A percentile compares a stretch with the other conserved stretches of the same genome.
Evolutionary conservation across 2,329 filamentous ascomycete genomes (phyloP).

Genomic region (Didymella lethalis): DNA sequence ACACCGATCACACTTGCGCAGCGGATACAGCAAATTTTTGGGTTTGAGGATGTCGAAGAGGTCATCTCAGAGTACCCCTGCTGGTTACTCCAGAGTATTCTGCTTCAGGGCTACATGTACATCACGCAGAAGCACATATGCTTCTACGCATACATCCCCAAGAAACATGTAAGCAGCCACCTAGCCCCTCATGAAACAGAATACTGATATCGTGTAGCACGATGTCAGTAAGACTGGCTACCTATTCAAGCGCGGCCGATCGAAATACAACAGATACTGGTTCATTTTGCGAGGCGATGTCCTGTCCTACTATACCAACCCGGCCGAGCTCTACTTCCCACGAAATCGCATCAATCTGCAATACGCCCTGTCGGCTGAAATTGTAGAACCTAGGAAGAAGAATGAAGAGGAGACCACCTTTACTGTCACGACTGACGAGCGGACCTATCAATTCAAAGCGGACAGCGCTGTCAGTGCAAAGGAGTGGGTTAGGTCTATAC

Average conservation of each 20-base stretch:
- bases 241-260: conserved; percentile 84
- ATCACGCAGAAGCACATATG: conserved; percentile 92
- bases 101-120: conserved; percentile 95
- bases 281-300: conserved; percentile 92
- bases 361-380: conserved; percentile 85
- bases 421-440: conserved; percentile 79
- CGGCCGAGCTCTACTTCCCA: conserved; percentile 88
- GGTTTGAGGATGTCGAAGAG: conserved; percentile 81
- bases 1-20: conserved; percentile 68
- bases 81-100: conserved; percentile 88
- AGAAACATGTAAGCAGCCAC: conserved; percentile 76
- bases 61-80: conserved; percentile 93
- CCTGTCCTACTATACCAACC: conserved; percentile 84
- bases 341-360: conserved; percentile 90
- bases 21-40: conserved; percentile 70
- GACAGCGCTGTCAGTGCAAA: conserved; percentile 88
- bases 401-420: conserved; percentile 78
- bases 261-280: conserved; percentile 92
- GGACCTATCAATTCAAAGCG: conserved; percentile 86
- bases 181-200: not conserved
- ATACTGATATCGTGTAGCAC: conserved; percentile 39
- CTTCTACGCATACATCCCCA: conserved; percentile 97
- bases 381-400: conserved; percentile 73
- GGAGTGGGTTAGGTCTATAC: conserved; percentile 94
- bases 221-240: conserved; percentile 83